A percentile compares a stretch with the other conserved stretches of the same genome.
Evolutionary conservation across 2,329 filamentous ascomycete species (phyloP).

Genomic region (Epichloe gansuensis): DNA sequence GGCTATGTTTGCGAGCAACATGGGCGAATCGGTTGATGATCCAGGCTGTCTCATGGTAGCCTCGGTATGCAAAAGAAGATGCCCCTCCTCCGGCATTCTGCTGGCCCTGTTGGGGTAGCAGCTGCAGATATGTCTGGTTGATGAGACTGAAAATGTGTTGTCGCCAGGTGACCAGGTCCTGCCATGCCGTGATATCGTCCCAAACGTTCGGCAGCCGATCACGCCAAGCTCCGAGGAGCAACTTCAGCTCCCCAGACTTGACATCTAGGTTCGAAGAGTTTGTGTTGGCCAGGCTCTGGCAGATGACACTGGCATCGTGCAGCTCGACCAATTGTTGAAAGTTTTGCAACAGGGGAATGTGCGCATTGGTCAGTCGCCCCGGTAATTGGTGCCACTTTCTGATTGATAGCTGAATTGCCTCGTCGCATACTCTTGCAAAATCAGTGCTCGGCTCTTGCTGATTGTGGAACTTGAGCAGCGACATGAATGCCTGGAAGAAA

Average conservation of each 20-base stretch:
- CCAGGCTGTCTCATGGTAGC: conserved; percentile 98
- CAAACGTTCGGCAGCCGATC: conserved; percentile 93
- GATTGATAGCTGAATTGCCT: conserved; percentile 93
- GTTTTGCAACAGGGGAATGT: conserved; percentile 89
- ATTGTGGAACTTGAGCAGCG: conserved; percentile 83
- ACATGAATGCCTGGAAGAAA: conserved; percentile 99
- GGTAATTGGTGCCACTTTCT: conserved; percentile 99
- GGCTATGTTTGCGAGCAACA: conserved; percentile 89
- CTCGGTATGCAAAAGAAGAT: conserved; percentile 81
- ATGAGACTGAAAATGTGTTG: conserved; percentile 98
- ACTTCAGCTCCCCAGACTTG: conserved; percentile 91
- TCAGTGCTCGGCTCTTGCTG: conserved; percentile 70
- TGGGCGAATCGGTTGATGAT: conserved; percentile 99
- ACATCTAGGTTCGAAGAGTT: conserved; percentile 76
- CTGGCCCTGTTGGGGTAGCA: conserved; percentile 62
- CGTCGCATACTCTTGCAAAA: conserved; percentile 84
- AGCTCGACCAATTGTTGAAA: conserved; percentile 97
- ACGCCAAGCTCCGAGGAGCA: conserved; percentile 88
- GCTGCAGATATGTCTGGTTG: conserved; percentile 80
- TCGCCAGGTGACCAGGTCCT: conserved; percentile 98
- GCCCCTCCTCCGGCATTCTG: conserved; percentile 77
- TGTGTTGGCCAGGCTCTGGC: conserved; percentile 76
- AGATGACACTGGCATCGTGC: conserved; percentile 95
- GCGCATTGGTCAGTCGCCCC: conserved; percentile 81
- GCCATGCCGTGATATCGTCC: conserved; percentile 99